Percentiles rank a stretch among this genome's conserved stretches.
Evolutionary conservation across 805 yeast genomes (phyloP).

Genomic region (Lachancea meyersii): DNA sequence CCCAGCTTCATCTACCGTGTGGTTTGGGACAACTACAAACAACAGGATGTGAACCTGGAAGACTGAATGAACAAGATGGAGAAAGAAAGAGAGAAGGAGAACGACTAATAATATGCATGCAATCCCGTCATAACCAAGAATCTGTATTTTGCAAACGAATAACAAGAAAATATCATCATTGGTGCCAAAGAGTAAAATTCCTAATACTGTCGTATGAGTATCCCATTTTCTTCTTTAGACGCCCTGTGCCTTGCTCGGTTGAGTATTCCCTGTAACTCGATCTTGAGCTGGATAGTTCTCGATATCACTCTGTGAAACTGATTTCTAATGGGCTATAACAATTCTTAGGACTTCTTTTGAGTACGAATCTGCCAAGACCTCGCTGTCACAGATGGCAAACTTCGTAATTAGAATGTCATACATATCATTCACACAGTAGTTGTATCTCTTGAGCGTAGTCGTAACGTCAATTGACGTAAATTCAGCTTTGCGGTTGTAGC

Average conservation of each 20-base stretch:
- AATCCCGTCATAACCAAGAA: not conserved
- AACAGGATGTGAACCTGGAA: conserved; percentile 67
- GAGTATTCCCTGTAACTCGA: conserved; percentile 23
- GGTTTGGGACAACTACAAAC: conserved; percentile 87
- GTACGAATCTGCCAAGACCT: conserved; percentile 44
- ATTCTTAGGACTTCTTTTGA: conserved; percentile 45
- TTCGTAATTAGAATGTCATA: conserved; percentile 31
- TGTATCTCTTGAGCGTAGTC: not conserved
- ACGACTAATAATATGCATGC: not conserved
- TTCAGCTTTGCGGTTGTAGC: too few relatives aligned
- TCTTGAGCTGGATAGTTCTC: conserved; percentile 59
- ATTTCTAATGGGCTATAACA: conserved; percentile 43
- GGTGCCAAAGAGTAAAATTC: not conserved
- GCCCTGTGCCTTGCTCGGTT: conserved; percentile 68
- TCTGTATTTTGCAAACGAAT: conserved; percentile 3
- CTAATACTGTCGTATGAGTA: too few relatives aligned
- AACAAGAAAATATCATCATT: not conserved
- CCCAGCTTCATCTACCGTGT: conserved; percentile 95
- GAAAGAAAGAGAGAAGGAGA: not conserved
- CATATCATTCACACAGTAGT: conserved; percentile 5
- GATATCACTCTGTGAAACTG: not conserved
- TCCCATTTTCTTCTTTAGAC: not conserved
- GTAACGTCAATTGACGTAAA: too few relatives aligned
- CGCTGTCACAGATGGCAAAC: conserved; percentile 4
- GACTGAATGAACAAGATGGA: conserved; percentile 14